A percentile compares a stretch with the other conserved stretches of the same genome.
Evolutionary conservation across 2,329 filamentous ascomycete species (phyloP).

Genomic region (Byssothecium circinans): DNA sequence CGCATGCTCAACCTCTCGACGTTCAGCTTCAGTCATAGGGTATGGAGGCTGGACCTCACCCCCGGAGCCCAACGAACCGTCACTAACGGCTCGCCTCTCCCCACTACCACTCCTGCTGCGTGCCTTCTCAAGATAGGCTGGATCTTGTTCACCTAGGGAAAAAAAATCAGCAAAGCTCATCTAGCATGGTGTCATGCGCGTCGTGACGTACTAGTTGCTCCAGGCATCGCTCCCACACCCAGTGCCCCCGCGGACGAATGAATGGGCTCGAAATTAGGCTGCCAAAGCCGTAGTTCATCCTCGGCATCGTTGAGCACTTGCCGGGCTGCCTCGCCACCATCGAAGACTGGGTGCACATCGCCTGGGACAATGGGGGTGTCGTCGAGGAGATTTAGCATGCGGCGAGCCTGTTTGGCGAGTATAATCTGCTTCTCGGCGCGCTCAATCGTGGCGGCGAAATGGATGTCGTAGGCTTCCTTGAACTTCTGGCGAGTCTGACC

Average conservation of each 20-base stretch:
- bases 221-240: conserved; percentile 51
- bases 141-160: no score
- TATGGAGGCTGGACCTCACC: conserved; percentile 31
- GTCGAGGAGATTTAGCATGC: conserved; percentile 82
- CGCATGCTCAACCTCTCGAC: conserved; percentile 27
- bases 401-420: conserved; percentile 84
- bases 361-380: conserved; percentile 89
- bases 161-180: no score
- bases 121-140: no score
- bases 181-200: conserved; percentile 15
- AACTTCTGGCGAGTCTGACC: conserved; percentile 89
- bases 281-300: conserved; percentile 80
- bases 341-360: conserved; percentile 71
- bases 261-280: conserved; percentile 58
- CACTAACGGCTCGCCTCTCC: conserved; percentile 25
- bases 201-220: conserved; percentile 15
- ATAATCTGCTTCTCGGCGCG: conserved; percentile 96
- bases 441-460: conserved; percentile 90
- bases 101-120: conserved; percentile 26
- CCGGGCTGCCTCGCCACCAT: conserved; percentile 67
- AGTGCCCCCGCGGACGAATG: conserved; percentile 52
- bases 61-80: conserved; percentile 25
- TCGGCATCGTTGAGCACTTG: conserved; percentile 92
- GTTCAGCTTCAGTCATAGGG: conserved; percentile 34
- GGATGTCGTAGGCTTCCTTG: conserved; percentile 88